Conservation (phyloP, 1,284 basidiomycete genomes). For the Veloporphyrellus conicus region DNA sequence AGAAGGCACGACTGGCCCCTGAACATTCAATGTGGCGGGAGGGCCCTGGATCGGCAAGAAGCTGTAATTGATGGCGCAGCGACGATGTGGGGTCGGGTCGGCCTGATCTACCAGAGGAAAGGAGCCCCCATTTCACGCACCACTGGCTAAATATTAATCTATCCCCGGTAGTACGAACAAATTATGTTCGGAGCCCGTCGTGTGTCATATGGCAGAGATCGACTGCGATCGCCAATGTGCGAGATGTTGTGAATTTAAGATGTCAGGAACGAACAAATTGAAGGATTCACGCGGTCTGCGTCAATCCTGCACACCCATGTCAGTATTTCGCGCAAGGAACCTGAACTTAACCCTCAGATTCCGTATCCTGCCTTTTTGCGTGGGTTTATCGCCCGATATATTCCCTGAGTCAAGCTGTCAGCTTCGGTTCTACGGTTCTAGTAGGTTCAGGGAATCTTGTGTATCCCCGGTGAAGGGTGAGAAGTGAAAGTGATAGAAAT, state of each 20-base stretch:
- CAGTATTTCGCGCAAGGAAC: conserved; percentile 13
- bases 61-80: background rate
- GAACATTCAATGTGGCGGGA: background rate
- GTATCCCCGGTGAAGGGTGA: conserved; percentile 9
- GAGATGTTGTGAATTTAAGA: conserved; percentile 2
- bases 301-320: conserved; percentile 1
- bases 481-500: conserved; percentile 1
- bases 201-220: conserved; percentile 8
- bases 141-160: background rate
- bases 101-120: background rate
- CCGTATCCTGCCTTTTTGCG: conserved; percentile 1
- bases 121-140: background rate
- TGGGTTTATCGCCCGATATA: conserved; percentile 9
- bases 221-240: background rate
- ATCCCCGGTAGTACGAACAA: background rate
- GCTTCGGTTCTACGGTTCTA: conserved; percentile 2
- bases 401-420: conserved; percentile 6
- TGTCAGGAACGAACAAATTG: background rate
- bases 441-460: background rate
- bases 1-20: too few species aligned
- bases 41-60: background rate
- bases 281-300: conserved; percentile 2
- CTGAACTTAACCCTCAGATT: conserved; percentile 20
- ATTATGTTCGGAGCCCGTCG: background rate
- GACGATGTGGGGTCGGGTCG: background rate